Conservation (phyloP, 83 land plant species). For the Diphasiastrum complanatum region DNA sequence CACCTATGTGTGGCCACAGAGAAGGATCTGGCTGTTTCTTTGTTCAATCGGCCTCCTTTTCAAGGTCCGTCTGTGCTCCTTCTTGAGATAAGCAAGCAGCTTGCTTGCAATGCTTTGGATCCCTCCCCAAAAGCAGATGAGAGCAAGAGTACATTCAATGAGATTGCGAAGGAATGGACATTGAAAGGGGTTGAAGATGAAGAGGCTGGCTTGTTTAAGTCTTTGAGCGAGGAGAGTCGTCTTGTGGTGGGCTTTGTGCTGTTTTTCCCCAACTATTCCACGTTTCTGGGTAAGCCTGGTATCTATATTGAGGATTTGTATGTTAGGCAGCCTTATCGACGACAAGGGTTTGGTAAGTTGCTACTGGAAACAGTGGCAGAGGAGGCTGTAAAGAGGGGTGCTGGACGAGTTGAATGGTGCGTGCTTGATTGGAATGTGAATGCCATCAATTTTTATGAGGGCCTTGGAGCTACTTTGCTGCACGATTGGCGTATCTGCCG, state of each 20-base stretch:
- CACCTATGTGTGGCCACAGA: conserved; percentile 68
- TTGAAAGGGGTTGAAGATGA: conserved; percentile 38
- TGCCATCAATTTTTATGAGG: conserved; percentile 84
- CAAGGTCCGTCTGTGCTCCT: conserved; percentile 75
- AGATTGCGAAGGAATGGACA: conserved; percentile 19
- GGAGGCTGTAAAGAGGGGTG: conserved; percentile 64
- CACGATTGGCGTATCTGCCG: conserved; percentile 88
- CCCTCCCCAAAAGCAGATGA: conserved; percentile 3
- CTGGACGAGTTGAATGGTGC: conserved; percentile 89
- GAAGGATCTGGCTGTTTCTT: conserved; percentile 44
- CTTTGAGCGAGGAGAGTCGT: conserved; percentile 9
- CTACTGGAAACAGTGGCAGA: conserved; percentile 66
- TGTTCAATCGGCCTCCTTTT: conserved; percentile 66
- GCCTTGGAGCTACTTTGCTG: conserved; percentile 66
- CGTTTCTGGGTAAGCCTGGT: conserved; percentile 80
- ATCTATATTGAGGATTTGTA: conserved; percentile 84
- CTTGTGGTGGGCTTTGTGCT: conserved; percentile 72
- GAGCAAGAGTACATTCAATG: conserved; percentile 18
- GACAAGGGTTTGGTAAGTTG: conserved; percentile 66
- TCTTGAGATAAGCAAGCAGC: conserved; percentile 44
- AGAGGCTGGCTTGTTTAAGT: conserved; percentile 31
- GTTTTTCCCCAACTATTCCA: conserved; percentile 90
- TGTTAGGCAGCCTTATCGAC: conserved; percentile 73
- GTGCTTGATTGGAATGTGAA: conserved; percentile 94
- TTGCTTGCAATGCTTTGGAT: background rate